A percentile compares a stretch with the other conserved stretches of the same genome.
Evolutionary conservation across 2,329 filamentous ascomycete genomes (phyloP).

Genomic region (Monosporascus cannonballus): DNA sequence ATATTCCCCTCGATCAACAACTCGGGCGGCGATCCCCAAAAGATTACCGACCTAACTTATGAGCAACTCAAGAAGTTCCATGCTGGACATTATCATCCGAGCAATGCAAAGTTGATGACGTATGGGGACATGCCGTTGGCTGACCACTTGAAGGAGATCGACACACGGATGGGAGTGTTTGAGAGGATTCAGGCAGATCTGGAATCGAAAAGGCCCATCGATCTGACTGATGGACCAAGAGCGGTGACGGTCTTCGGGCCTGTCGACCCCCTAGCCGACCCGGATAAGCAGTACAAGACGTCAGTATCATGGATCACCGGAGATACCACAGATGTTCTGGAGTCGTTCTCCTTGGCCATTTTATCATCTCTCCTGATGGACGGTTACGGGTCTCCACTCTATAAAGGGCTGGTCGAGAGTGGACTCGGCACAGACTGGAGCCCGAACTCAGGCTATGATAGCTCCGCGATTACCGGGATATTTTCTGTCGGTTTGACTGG

Average conservation of each 20-base stretch:
- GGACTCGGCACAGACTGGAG: slow-evolving; percentile 91
- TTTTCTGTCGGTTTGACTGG: slow-evolving; percentile 90
- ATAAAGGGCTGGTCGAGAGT: slow-evolving; percentile 80
- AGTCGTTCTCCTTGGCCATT: slow-evolving; percentile 81
- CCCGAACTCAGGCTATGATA: slow-evolving; percentile 88
- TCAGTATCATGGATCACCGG: slow-evolving; percentile 90
- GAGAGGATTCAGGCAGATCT: slow-evolving; percentile 62
- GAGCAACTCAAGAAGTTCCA: slow-evolving; percentile 86
- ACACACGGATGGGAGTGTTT: slow-evolving; percentile 69
- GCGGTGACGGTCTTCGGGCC: slow-evolving; percentile 72
- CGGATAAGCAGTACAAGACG: slow-evolving; percentile 86
- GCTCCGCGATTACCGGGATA: slow-evolving; percentile 67
- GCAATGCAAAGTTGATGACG: slow-evolving; percentile 91
- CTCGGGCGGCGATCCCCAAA: slow-evolving; percentile 91
- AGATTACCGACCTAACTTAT: slow-evolving; percentile 93
- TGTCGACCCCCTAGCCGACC: slow-evolving; percentile 77
- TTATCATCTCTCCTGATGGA: slow-evolving; percentile 82
- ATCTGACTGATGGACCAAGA: slow-evolving; percentile 60
- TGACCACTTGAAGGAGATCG: slow-evolving; percentile 74
- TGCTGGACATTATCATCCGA: slow-evolving; percentile 90
- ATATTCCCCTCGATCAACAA: slow-evolving; percentile 94
- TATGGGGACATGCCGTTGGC: slow-evolving; percentile 88
- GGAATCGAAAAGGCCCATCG: slow-evolving; percentile 70
- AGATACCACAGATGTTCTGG: slow-evolving; percentile 73
- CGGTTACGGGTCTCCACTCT: slow-evolving; percentile 91